Percentiles rank a stretch among this genome's conserved stretches.
Conservation (phyloP, 306 rosid genomes). For the apple (Malus domestica) region ASM211411v1 NC_041799.1:14317501-14318000, state of each 20-base stretch:
- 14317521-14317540: constrained; percentile 27
- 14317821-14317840: constrained; percentile 62
- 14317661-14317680: constrained; percentile 94
- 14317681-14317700: constrained; percentile 96
- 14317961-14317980: background rate
- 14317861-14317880: constrained; percentile 96
- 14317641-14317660: constrained; percentile 83
- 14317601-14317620: constrained; percentile 16
- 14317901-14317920: constrained; percentile 3
- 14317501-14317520: constrained; percentile 17
- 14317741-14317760: constrained; percentile 37
- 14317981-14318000: no score
- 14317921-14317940: background rate
- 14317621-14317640: constrained; percentile 23
- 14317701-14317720: constrained; percentile 86
- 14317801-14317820: background rate
- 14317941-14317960: background rate
- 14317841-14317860: constrained; percentile 88
- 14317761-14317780: background rate
- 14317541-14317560: constrained; percentile 15
- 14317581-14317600: constrained; percentile 10
- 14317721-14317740: constrained; percentile 79
- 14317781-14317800: background rate
- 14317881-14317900: constrained; percentile 58
- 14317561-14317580: constrained; percentile 11